Evolutionary conservation across 371 early-diverging fungal genomes (phyloP), one percentile per base, ranked within the genome.

Genomic region (Mucor sp.): DNA sequence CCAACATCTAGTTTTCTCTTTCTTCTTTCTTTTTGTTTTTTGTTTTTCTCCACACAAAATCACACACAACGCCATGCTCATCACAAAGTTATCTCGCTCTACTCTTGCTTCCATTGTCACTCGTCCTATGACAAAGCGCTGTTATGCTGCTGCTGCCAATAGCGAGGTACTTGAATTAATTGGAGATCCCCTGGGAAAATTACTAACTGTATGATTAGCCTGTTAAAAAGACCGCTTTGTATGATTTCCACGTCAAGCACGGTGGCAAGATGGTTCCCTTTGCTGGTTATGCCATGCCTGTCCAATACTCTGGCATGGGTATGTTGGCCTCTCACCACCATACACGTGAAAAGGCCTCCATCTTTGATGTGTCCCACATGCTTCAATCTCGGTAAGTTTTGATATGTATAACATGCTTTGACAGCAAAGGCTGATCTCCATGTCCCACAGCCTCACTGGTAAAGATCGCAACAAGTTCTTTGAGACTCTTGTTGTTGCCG

Each of bases 341-440:
- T 83, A 97, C 97, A 4, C 88, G 99, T 70, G 78, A 89, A 71
- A 90, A 95, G 66, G 95, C 96, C 1, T 96, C 97, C 6, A 80
- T 99, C 62, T 99, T 99, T 78, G 99, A 99, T 81, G 99, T 99
- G 35, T 95, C 96, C 32, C 99, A 99, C 78, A 99, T 99, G 99
- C 89, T 98, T 60, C 98, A 98, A 81, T 93, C 96, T 35, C 86
- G 93, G 93, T 92, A 86, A 68, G 74, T 58, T 28, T 33, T 30
- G 30, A 4, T 33, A 50, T 25, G 2, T 62, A 28, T 9, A 56
- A 9, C n/a, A n/a, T 25, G 30, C 28, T 11, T 11, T 58, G 3
- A 53, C 19, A 39, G 12, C 39, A 23, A 15, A 23, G 56, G 21
- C 14, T 43, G 12, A 37, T 5, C 28, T 21, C 28, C 19, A 43